A percentile compares a stretch with the other conserved stretches of the same genome.
Conservation (phyloP, 768 basidiomycete genomes). For the Auriscalpium vulgare region DNA sequence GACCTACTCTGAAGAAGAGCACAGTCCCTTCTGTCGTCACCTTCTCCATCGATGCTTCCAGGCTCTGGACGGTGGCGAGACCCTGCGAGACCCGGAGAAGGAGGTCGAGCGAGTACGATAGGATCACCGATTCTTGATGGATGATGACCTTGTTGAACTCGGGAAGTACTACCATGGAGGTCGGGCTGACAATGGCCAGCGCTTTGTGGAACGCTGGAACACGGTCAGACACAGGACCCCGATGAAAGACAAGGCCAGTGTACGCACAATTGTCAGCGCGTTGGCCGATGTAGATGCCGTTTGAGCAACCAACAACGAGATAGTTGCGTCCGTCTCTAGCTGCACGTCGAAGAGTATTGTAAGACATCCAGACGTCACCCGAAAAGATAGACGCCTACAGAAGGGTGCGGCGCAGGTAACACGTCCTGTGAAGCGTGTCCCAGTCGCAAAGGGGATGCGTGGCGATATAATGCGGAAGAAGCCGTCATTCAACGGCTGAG, state of each 20-base stretch:
- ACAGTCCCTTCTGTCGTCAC: conserved; percentile 49
- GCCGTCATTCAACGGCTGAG: conserved; percentile 47
- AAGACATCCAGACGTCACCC: conserved; percentile 17
- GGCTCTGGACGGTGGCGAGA: conserved; percentile 33
- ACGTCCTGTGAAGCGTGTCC: conserved; percentile 43
- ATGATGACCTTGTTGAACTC: conserved; percentile 62
- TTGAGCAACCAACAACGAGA: conserved; percentile 54
- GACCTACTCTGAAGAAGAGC: conserved; percentile 52
- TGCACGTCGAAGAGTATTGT: conserved; percentile 21
- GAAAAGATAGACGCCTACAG: conserved; percentile 38
- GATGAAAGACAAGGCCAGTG: not conserved
- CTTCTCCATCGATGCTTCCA: conserved; percentile 55
- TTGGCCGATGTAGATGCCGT: conserved; percentile 63
- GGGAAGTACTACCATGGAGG: conserved; percentile 48
- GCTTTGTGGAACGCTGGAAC: conserved; percentile 50
- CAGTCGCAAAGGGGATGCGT: conserved; percentile 23
- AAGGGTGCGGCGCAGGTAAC: conserved; percentile 56
- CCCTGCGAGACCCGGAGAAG: conserved; percentile 52
- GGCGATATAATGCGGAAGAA: conserved; percentile 42
- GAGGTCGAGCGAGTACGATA: conserved; percentile 67
- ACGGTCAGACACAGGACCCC: not conserved
- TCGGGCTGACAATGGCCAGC: conserved; percentile 41
- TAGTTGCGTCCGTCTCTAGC: conserved; percentile 45
- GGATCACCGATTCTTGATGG: conserved; percentile 46
- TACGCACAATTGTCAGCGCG: conserved; percentile 47